Conservation (phyloP, 2,329 filamentous ascomycete genomes). For the Pestalotiopsis sp. region DNA sequence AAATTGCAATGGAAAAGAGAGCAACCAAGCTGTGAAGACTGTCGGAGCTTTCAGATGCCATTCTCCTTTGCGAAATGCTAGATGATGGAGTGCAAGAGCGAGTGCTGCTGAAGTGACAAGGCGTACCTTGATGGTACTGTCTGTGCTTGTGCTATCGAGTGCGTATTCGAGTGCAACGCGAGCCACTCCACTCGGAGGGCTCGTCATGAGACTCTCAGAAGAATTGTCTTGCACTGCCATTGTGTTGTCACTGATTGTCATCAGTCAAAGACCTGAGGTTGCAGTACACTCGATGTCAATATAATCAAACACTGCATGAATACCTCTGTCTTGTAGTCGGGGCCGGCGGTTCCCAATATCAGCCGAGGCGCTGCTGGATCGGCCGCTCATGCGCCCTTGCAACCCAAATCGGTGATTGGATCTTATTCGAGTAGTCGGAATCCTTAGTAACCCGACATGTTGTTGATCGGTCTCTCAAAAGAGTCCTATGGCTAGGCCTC, state of each 20-base stretch:
- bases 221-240: not conserved
- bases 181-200: not conserved
- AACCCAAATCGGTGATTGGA: not conserved
- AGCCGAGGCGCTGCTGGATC: not conserved
- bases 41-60: not conserved
- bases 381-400: not conserved
- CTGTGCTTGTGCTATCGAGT: not conserved
- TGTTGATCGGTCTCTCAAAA: not conserved
- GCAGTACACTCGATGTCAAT: not conserved
- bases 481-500: not conserved
- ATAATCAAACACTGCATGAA: not conserved
- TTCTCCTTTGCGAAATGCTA: not conserved
- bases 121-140: not conserved
- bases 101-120: not conserved
- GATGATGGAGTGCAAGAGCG: not conserved
- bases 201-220: not conserved
- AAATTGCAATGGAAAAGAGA: not conserved
- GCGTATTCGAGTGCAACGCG: not conserved
- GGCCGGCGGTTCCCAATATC: not conserved
- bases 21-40: not conserved
- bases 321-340: not conserved
- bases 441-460: not conserved
- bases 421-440: not conserved
- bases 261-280: not conserved
- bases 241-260: not conserved